Percentiles rank a stretch among this genome's conserved stretches.
These are phyloP conservation scores for Aphanomyces stellatus DNA, from an alignment of 352 stramenopile genomes.

Conservation along the genomic window DNA sequence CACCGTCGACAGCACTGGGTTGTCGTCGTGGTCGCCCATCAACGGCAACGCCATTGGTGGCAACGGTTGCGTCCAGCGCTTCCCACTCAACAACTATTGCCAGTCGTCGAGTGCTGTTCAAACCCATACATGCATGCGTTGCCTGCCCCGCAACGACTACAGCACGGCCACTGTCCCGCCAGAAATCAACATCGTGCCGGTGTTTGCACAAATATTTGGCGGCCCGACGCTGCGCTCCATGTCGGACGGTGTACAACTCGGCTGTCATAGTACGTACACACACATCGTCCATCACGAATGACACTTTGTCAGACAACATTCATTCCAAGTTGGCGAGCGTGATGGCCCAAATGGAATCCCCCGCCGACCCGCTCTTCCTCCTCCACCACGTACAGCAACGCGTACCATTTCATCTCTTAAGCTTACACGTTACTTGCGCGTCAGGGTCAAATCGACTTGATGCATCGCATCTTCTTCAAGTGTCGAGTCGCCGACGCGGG, in stretches of 20 bases:
- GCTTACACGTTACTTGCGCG: neutral
- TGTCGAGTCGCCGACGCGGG: neutral
- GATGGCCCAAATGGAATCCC: constrained; percentile 36
- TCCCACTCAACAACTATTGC: constrained; percentile 54
- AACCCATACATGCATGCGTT: constrained; percentile 24
- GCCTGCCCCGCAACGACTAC: constrained; percentile 66
- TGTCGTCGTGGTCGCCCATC: neutral
- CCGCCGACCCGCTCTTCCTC: constrained; percentile 66
- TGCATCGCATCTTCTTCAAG: constrained; percentile 14
- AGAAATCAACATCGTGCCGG: constrained; percentile 56
- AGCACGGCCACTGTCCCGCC: constrained; percentile 37
- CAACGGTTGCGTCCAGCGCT: neutral
- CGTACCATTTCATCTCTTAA: neutral
- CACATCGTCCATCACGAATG: neutral
- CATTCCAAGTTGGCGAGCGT: neutral
- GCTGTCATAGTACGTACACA: constrained; percentile 39
- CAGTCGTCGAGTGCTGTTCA: constrained; percentile 24
- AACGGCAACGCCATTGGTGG: neutral
- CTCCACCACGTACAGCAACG: constrained; percentile 33
- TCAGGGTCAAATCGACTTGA: neutral
- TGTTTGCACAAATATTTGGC: constrained; percentile 41
- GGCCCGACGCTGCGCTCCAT: constrained; percentile 41
- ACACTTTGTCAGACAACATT: constrained; percentile 7
- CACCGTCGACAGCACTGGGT: neutral
- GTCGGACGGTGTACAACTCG: constrained; percentile 47